phyloP scores from a whole-genome alignment of 2,329 filamentous ascomycete genomes.

The Xylaria arbuscula region DNA sequence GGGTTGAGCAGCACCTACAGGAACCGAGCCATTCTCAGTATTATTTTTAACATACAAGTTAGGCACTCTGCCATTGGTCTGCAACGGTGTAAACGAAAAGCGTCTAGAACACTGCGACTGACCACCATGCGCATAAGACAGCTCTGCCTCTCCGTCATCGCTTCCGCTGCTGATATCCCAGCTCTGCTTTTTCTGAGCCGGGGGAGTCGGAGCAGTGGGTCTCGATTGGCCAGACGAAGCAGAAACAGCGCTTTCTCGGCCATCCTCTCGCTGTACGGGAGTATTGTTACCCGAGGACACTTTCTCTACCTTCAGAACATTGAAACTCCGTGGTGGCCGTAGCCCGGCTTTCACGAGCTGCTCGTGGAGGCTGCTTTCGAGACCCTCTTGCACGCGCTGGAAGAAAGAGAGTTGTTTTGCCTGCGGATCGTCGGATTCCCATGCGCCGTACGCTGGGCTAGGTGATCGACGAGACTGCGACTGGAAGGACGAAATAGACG shows the following conservation, averaged over 20 bases:
- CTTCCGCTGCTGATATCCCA: slow-evolving; percentile 33
- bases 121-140: background rate
- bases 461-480: slow-evolving; percentile 17
- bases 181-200: background rate
- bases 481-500: background rate
- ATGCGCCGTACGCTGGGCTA: slow-evolving; percentile 34
- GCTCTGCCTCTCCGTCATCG: slow-evolving; percentile 25
- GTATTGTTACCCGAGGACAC: background rate
- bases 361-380: slow-evolving; percentile 26
- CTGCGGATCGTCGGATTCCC: slow-evolving; percentile 30
- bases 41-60: background rate
- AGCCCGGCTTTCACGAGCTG: slow-evolving; percentile 35
- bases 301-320: slow-evolving; percentile 33
- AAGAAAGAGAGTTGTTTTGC: slow-evolving; percentile 36
- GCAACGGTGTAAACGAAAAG: background rate
- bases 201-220: background rate
- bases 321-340: slow-evolving; percentile 36
- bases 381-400: slow-evolving; percentile 30
- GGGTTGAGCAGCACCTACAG: slow-evolving; percentile 1
- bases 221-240: background rate
- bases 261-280: background rate
- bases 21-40: background rate
- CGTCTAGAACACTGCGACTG: background rate
- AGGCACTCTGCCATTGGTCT: background rate
- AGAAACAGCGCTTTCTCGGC: too few species aligned